Evolutionary conservation across 441 rosid species (phyloP), one percentile per base, ranked within the genome.

Genomic region (Viola pubescens): DNA sequence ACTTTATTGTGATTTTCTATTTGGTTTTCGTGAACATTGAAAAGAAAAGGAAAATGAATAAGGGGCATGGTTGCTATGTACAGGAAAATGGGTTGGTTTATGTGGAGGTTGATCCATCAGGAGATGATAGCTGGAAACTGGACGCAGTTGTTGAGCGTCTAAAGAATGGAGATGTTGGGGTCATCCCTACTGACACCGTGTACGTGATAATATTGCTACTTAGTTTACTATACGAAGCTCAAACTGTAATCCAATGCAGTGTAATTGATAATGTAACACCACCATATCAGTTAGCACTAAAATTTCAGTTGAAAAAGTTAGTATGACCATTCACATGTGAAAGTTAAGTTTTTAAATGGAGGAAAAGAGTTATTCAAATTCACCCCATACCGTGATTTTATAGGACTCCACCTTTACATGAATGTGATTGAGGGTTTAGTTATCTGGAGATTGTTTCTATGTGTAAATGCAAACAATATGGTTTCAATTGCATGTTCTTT

Each of bases 181-280:
- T 89, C 64, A 83, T 92, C 59, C 97, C 98, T 58, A 92, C 98
- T 14, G 98, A 92, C 52, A 85, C 97, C 1, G 73, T 87, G 89
- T 92, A 77, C 56, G 82, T 11, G 40, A 26, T 26, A 26, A 26
- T 26, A 26, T 26, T 43, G 5, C 12, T 12, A 19, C 14, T 42
- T 41, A 9, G 9, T 7, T 7, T 4, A 38, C 47, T 57, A 19
- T 48, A n/a, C 12, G 7, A 48, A 5, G 0, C 14, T 14, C 11
- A 12, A 11, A 19, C 9, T 43, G 4, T 44, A 14, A 4, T 3
- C 19, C 10, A 13, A 9, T 57, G 14, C 11, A 16, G 52, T 8
- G 11, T 7, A 14, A 5, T 10, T 44, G 7, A 44, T 53, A 8
- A 19, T 53, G 56, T 26, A 37, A 37, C 19, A 53, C 6, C 3